These are phyloP conservation scores for Dalbergia cultrata DNA, from an alignment of 306 rosid genomes.

Conservation along the genomic window DNA sequence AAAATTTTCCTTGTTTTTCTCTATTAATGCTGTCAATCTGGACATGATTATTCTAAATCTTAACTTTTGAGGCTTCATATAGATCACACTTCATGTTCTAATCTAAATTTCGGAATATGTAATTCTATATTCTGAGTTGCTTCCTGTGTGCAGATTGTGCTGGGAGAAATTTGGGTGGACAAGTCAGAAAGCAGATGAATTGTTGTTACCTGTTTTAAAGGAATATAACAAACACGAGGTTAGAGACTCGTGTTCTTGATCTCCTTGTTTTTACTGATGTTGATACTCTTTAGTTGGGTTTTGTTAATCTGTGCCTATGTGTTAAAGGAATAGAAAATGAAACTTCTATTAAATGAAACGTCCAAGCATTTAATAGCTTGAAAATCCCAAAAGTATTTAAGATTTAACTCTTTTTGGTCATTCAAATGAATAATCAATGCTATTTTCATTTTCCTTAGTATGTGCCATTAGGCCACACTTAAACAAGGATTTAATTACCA, in stretches of 20 bases:
- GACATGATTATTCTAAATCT: constrained; percentile 1
- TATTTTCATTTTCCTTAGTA: background rate
- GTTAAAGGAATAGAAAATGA: background rate
- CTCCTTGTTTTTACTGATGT: background rate
- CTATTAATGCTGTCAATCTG: constrained; percentile 1
- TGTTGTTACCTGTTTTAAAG: constrained; percentile 84
- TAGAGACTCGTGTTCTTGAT: constrained; percentile 34
- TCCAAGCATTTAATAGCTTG: background rate
- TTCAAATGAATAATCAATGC: background rate
- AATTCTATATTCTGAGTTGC: constrained; percentile 32
- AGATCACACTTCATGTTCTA: constrained; percentile 3
- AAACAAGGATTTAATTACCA: too few relatives aligned
- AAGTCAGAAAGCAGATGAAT: constrained; percentile 85
- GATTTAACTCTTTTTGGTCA: background rate
- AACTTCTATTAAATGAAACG: background rate
- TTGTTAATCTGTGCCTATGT: background rate
- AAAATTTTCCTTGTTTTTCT: background rate
- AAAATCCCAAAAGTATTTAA: background rate
- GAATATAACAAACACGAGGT: constrained; percentile 91
- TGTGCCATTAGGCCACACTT: background rate
- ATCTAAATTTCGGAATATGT: background rate
- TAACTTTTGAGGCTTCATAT: constrained; percentile 13
- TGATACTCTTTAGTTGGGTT: background rate
- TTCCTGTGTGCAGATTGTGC: constrained; percentile 73
- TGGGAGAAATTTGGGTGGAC: constrained; percentile 98